phyloP scores from a whole-genome alignment of 2,329 filamentous ascomycete species.

The Colletotrichum abscissum region DNA sequence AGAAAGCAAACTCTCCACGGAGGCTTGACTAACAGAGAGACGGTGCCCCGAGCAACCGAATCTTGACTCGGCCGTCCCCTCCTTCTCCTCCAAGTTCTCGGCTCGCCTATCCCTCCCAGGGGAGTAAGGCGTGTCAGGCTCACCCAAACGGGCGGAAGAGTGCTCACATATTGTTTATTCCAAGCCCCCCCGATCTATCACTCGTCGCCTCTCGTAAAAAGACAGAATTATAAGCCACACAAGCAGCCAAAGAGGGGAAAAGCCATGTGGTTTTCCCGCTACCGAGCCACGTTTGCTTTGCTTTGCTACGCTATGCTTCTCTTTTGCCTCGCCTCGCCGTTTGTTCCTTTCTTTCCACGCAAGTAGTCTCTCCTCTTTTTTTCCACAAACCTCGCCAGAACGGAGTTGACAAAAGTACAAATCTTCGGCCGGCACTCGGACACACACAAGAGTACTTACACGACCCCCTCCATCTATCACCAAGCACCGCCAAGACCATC shows the following conservation, averaged over 20 bases:
- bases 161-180: neutral
- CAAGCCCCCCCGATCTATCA: neutral
- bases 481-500: slow-evolving; percentile 6
- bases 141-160: neutral
- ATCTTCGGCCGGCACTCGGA: slow-evolving; percentile 11
- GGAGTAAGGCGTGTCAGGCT: neutral
- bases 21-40: neutral
- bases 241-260: neutral
- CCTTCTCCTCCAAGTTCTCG: neutral
- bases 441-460: neutral
- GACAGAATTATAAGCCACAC: neutral
- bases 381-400: neutral
- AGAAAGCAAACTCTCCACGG: neutral
- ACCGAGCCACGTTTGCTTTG: slow-evolving; percentile 10
- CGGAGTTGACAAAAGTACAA: neutral
- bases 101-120: neutral
- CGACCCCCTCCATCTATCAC: neutral
- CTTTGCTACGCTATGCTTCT: neutral
- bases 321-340: neutral
- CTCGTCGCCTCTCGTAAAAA: neutral
- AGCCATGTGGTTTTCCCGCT: slow-evolving; percentile 16
- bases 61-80: neutral
- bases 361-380: neutral
- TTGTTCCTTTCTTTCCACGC: slow-evolving; percentile 11
- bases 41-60: neutral